phyloP scores from a whole-genome alignment of 805 yeast genomes.

The Candida pini region DNA sequence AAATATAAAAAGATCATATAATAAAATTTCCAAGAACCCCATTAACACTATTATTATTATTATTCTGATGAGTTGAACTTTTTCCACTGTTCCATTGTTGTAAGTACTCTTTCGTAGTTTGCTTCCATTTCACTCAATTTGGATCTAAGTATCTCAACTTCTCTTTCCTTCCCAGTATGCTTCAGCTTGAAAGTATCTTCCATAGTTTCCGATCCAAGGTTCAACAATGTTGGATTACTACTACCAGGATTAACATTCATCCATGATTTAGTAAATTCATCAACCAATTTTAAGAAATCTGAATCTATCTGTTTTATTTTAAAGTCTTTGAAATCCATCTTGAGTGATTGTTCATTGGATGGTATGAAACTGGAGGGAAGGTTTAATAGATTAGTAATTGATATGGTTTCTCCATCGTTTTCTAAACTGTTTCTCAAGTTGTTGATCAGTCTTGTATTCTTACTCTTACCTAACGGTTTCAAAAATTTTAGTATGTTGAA shows the following conservation, averaged over 20 bases:
- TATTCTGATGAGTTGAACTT: constrained; percentile 5
- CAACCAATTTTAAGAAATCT: constrained; percentile 13
- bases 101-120: constrained; percentile 19
- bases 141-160: constrained; percentile 15
- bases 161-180: constrained; percentile 13
- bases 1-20: neutral
- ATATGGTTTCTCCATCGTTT: constrained; percentile 8
- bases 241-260: constrained; percentile 3
- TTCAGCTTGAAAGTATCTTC: constrained; percentile 26
- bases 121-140: constrained; percentile 14
- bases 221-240: no score
- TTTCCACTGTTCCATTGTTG: constrained; percentile 23
- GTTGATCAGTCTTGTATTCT: constrained; percentile 1
- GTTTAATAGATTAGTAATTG: no score
- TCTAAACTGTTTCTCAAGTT: constrained; percentile 1
- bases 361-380: no score
- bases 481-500: constrained; percentile 9
- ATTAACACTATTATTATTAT: no score
- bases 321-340: constrained; percentile 7
- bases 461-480: constrained; percentile 1
- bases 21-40: no score
- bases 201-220: no score
- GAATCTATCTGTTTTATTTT: constrained; percentile 13
- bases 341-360: constrained; percentile 12
- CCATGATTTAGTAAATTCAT: constrained; percentile 9